A percentile compares a stretch with the other conserved stretches of the same genome.
Conservation (phyloP, 805 yeast genomes). For the Metschnikowia colocasiae region DNA sequence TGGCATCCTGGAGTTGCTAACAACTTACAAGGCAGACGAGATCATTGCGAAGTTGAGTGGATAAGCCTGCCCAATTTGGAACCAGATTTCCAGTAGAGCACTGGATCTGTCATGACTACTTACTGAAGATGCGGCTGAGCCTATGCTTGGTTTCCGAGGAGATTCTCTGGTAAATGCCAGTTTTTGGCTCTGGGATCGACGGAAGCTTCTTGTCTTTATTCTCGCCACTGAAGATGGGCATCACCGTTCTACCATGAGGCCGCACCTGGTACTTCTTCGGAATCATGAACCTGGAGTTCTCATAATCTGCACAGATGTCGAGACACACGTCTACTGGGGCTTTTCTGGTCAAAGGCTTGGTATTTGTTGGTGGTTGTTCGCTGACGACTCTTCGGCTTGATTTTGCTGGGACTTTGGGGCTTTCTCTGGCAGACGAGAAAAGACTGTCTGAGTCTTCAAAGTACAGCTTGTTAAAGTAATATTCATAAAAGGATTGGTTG, state of each 20-base stretch:
- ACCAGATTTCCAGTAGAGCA: too few relatives aligned
- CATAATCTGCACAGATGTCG: slow-evolving; percentile 19
- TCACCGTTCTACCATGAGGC: neutral
- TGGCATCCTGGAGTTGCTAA: slow-evolving; percentile 52
- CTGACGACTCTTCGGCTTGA: neutral
- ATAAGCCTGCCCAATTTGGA: too few relatives aligned
- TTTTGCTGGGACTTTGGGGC: neutral
- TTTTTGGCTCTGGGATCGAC: neutral
- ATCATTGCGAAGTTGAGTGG: slow-evolving; percentile 31
- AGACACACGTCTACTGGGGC: slow-evolving; percentile 11
- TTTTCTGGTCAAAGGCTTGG: neutral
- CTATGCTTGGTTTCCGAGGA: slow-evolving; percentile 1
- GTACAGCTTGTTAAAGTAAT: slow-evolving; percentile 4
- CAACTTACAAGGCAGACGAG: slow-evolving; percentile 30
- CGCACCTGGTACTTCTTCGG: slow-evolving; percentile 8
- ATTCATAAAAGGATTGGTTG: slow-evolving; percentile 3
- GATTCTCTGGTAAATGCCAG: neutral
- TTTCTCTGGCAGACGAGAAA: neutral
- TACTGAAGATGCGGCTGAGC: slow-evolving; percentile 2
- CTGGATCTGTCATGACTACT: neutral
- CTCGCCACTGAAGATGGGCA: neutral
- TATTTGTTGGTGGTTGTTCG: neutral
- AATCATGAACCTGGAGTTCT: slow-evolving; percentile 18
- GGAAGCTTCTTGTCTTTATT: neutral
- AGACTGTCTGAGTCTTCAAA: neutral